A percentile compares a stretch with the other conserved stretches of the same genome.
Evolutionary conservation across 2,329 filamentous ascomycete genomes (phyloP).

Genomic region (Claviceps spartinae): DNA sequence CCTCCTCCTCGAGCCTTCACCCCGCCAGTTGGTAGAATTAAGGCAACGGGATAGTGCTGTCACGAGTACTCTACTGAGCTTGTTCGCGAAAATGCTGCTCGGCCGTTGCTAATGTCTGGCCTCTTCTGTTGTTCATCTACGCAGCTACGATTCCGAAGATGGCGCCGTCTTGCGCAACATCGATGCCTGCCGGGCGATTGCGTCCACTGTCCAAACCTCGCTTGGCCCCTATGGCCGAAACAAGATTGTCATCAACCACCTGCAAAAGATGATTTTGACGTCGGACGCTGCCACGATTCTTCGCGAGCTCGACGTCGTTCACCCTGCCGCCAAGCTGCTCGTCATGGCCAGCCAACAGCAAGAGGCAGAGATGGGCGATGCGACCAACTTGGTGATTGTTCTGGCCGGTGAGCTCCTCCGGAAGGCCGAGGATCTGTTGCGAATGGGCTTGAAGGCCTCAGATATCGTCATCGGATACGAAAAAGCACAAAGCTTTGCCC

Average conservation of each 20-base stretch:
- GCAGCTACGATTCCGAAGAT: slow-evolving; percentile 98
- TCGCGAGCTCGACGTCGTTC: slow-evolving; percentile 92
- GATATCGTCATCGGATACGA: slow-evolving; percentile 96
- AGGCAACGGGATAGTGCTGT: too few species aligned
- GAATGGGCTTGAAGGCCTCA: slow-evolving; percentile 96
- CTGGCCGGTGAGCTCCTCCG: slow-evolving; percentile 88
- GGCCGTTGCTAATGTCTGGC: not conserved
- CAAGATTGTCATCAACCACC: slow-evolving; percentile 99
- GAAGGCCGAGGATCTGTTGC: slow-evolving; percentile 91
- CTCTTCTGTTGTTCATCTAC: slow-evolving; percentile 7
- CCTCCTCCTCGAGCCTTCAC: slow-evolving; percentile 2
- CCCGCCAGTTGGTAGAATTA: not conserved
- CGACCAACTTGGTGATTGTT: slow-evolving; percentile 93
- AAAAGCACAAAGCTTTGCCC: slow-evolving; percentile 77
- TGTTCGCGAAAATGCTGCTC: too few species aligned
- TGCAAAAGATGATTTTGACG: slow-evolving; percentile 98
- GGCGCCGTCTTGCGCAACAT: slow-evolving; percentile 97
- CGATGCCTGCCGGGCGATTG: slow-evolving; percentile 92
- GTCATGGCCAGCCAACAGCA: slow-evolving; percentile 99
- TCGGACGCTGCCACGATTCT: slow-evolving; percentile 96
- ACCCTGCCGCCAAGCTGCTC: slow-evolving; percentile 91
- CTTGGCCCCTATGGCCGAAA: slow-evolving; percentile 95
- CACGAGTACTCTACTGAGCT: too few species aligned
- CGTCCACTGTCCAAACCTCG: slow-evolving; percentile 91
- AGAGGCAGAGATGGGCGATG: slow-evolving; percentile 97